A percentile compares a stretch with the other conserved stretches of the same genome.
These are phyloP conservation scores for Neonectria hederae DNA, from an alignment of 2,329 filamentous ascomycete genomes.

Conservation along the genomic window DNA sequence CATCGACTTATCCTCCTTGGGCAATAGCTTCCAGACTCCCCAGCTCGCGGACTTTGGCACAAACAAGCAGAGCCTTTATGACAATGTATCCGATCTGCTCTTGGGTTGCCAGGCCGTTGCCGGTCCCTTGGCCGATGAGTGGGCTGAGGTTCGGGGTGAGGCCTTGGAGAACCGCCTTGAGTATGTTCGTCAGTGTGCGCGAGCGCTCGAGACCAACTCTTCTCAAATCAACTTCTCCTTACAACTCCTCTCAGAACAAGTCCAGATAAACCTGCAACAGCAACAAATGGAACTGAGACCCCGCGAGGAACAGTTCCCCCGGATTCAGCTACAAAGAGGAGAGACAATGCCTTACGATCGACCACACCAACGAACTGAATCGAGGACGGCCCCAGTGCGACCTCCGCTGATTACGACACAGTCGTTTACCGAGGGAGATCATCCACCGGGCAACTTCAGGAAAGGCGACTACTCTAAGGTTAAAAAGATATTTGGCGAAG, in stretches of 20 bases:
- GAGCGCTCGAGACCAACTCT: conserved; percentile 85
- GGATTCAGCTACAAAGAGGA: conserved; percentile 64
- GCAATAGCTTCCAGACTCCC: conserved; percentile 81
- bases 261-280: conserved; percentile 66
- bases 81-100: conserved; percentile 89
- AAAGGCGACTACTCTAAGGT: conserved; percentile 72
- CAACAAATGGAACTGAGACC: conserved; percentile 50
- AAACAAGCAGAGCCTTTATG: conserved; percentile 94
- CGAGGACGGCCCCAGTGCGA: conserved; percentile 55
- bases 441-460: conserved; percentile 60
- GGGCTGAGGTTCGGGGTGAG: conserved; percentile 91
- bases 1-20: conserved; percentile 84
- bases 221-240: conserved; percentile 89
- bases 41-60: conserved; percentile 87
- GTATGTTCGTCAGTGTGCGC: conserved; percentile 78
- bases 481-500: conserved; percentile 73
- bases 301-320: conserved; percentile 58
- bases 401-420: conserved; percentile 64
- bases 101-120: conserved; percentile 91
- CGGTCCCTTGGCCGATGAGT: conserved; percentile 91
- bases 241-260: conserved; percentile 85
- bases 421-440: conserved; percentile 72
- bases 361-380: conserved; percentile 66
- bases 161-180: conserved; percentile 87
- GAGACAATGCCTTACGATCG: conserved; percentile 67